These are phyloP conservation scores for Cercis canadensis DNA, from an alignment of 306 rosid genomes.

Conservation along the genomic window DNA sequence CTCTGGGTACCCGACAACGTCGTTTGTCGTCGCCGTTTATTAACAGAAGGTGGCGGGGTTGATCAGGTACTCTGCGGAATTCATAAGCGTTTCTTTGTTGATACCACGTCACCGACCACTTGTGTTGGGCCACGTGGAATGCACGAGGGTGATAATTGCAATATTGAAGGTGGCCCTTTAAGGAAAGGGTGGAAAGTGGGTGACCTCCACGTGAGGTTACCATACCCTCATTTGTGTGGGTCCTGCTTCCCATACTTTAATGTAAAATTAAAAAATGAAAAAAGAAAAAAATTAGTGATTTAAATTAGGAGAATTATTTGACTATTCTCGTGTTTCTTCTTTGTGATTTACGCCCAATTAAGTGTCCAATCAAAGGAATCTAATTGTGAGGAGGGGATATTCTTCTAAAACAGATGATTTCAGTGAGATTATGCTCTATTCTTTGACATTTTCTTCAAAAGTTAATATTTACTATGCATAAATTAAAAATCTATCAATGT, in stretches of 20 bases:
- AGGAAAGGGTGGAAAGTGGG: conserved; percentile 22
- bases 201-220: conserved; percentile 40
- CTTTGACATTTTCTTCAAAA: no score
- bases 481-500: no score
- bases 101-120: conserved; percentile 36
- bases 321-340: no score
- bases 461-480: no score
- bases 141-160: conserved; percentile 32
- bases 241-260: background rate
- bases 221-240: background rate
- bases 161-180: conserved; percentile 1
- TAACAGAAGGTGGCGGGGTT: conserved; percentile 36
- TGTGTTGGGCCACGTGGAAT: conserved; percentile 47
- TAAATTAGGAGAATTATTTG: no score
- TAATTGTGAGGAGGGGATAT: no score
- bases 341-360: no score
- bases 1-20: background rate
- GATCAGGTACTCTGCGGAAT: conserved; percentile 13
- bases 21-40: conserved; percentile 36
- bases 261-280: background rate
- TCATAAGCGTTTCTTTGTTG: conserved; percentile 10
- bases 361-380: no score
- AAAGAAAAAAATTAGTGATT: background rate
- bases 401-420: no score
- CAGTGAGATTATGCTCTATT: no score